Evolutionary conservation across 2,329 filamentous ascomycete genomes (phyloP), one percentile per base, ranked within the genome.

Genomic region (Phaeoacremonium minimum): DNA sequence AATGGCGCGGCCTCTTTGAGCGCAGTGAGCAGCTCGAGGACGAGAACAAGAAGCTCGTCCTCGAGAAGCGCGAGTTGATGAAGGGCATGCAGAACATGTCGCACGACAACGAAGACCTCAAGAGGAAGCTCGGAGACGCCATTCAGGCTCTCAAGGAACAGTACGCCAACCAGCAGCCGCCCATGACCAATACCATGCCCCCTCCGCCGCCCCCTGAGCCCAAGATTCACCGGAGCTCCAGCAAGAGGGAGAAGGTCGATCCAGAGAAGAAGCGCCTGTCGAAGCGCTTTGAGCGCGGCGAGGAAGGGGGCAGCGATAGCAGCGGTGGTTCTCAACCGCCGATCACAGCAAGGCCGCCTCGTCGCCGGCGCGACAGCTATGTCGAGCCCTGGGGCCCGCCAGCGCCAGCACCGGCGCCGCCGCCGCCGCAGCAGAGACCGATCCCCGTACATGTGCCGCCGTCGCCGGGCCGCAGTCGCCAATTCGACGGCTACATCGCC

Each of bases 191-290:
- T n/a, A n/a, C n/a, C n/a, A n/a, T n/a, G n/a, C 38, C 35, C 45
- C 37, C 37, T 42, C 38, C 38, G 38, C 43, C 36, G 30, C 48
- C 32, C 41, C 46, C 29, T 11, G 49, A 54, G 18, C 42, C 45
- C 30, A 55, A 52, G 38, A 34, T 38, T n/a, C 50, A 46, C 35
- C 50, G 52, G 12, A 51, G 46, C 37, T 26, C 44, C 14, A 55
- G 49, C 52, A 49, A 46, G 38, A 46, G 47, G 8, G 49, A 49
- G 35, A 45, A 45, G 13, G 34, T 38, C 7, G 48, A 46, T 30
- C 37, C 47, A 9, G 49, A 57, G 33, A 53, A 49, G 38, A 45
- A 49, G 19, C 48, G 51, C n/a, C 50, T 60, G 29, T 50, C 52
- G 33, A 47, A 49, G 37, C 55, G 57, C 32, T 60, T 60, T 44